Evolutionary conservation across 345 rosid species (phyloP), one percentile per base, ranked within the genome.

Genomic region (Salix arbutifolia): DNA sequence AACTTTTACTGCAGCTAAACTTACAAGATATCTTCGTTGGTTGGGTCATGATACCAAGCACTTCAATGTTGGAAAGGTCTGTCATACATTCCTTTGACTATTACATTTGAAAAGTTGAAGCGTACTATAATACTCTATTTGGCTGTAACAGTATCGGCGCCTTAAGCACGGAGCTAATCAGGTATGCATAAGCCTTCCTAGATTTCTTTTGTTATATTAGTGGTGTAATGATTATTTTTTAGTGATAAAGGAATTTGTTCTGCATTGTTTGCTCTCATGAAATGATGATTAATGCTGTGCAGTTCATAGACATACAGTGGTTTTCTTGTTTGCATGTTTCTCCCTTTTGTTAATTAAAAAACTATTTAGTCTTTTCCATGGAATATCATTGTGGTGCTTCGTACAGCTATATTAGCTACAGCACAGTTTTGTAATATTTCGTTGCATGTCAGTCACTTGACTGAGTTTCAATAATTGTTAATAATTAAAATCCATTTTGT

Each of bases 21-120:
- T 96, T 79, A 96, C 99, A 58, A 90, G 99, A 85, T 96, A 96
- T 83, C 93, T 96, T 73, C 95, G 98, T 67, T 96, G 99, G 99
- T 87, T 96, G 89, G 99, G 99, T 56, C 99, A 96, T 82, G 91
- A 94, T 21, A 96, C 99, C 64, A 96, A 96, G 81, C 99, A 96
- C 83, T 96, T 96, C 85, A 96, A 94, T 84, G 98, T 96, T 85
- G 99, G 99, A 74, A 96, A 96, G 99, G 99, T 90, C 46, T 70
- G 62, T 52, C 72, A 37, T 65, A 62, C 72, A 68, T 53, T 74
- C 23, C 64, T 18, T 62, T 25, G 61, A 25, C 46, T 85, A 23
- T 40, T 72, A 30, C 68, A 61, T 2, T 56, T 35, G 53, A 19
- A 46, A 52, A 73, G 6, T 30, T 38, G 8, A 58, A 28, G 46